Conservation (phyloP, 352 stramenopile genomes). For the Peronospora belbahrii region DNA sequence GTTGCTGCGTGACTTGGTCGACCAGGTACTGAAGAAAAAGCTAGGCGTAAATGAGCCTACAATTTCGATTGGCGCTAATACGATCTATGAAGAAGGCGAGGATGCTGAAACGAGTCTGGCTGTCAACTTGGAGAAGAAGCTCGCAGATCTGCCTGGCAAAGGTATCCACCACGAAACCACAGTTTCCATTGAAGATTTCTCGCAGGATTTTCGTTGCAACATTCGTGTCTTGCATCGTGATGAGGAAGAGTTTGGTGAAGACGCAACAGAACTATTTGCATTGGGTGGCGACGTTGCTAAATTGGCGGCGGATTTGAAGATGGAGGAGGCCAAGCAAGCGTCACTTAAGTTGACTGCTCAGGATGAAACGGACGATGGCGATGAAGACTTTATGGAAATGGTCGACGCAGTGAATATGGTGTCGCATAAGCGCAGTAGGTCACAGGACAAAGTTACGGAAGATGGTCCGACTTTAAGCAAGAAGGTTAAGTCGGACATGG, state of each 20-base stretch:
- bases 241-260: conserved; percentile 52
- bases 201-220: conserved; percentile 88
- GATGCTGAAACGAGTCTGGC: conserved; percentile 75
- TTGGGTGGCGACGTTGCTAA: conserved; percentile 61
- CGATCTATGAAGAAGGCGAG: conserved; percentile 94
- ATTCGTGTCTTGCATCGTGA: conserved; percentile 73
- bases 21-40: conserved; percentile 79
- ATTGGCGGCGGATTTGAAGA: conserved; percentile 38
- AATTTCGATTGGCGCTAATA: conserved; percentile 78
- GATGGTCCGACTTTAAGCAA: conserved; percentile 13
- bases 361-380: conserved; percentile 15
- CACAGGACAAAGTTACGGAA: background rate
- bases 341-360: conserved; percentile 11
- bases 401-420: conserved; percentile 13
- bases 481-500: conserved; percentile 19
- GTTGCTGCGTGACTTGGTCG: conserved; percentile 67
- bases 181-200: conserved; percentile 93
- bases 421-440: conserved; percentile 22
- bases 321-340: conserved; percentile 31
- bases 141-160: conserved; percentile 85
- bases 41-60: conserved; percentile 87
- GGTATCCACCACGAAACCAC: conserved; percentile 90
- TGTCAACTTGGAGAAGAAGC: conserved; percentile 86
- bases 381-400: conserved; percentile 24
- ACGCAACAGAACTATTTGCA: conserved; percentile 65